Percentiles rank a stretch among this genome's conserved stretches.
phyloP scores from a whole-genome alignment of 2,329 filamentous ascomycete genomes.

The Chaetomium sp. region DNA sequence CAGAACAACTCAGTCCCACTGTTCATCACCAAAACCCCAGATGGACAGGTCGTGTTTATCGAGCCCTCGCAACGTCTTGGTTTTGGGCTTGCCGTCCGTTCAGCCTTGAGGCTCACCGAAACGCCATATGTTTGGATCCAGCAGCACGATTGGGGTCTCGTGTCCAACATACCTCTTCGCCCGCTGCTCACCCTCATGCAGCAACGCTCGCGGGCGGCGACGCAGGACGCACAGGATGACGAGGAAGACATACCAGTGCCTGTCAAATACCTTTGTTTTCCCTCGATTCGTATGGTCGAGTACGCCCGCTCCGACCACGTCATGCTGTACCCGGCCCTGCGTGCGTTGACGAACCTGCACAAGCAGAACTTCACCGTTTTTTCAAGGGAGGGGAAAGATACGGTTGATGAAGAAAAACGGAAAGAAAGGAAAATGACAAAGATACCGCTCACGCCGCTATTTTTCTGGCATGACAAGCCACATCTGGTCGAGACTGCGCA shows the following conservation, averaged over 20 bases:
- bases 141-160: conserved; percentile 50
- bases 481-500: conserved; percentile 44
- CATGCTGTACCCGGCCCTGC: conserved; percentile 35
- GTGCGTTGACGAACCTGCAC: conserved; percentile 35
- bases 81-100: conserved; percentile 48
- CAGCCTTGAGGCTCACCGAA: conserved; percentile 38
- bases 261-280: conserved; percentile 48
- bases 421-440: neutral
- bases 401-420: too few relatives aligned
- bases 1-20: conserved; percentile 34
- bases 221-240: conserved; percentile 8
- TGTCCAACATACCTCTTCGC: conserved; percentile 38
- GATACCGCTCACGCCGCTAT: conserved; percentile 47
- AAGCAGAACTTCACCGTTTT: conserved; percentile 34
- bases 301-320: conserved; percentile 46
- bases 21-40: conserved; percentile 29
- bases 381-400: neutral
- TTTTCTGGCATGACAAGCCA: conserved; percentile 55
- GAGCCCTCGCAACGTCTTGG: conserved; percentile 42
- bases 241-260: conserved; percentile 25
- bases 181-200: conserved; percentile 42
- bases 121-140: conserved; percentile 53
- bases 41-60: conserved; percentile 40
- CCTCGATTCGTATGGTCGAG: conserved; percentile 44
- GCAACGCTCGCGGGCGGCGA: conserved; percentile 12